Conservation (phyloP, 2,329 filamentous ascomycete species). For the Aspergillus sp. region DNA sequence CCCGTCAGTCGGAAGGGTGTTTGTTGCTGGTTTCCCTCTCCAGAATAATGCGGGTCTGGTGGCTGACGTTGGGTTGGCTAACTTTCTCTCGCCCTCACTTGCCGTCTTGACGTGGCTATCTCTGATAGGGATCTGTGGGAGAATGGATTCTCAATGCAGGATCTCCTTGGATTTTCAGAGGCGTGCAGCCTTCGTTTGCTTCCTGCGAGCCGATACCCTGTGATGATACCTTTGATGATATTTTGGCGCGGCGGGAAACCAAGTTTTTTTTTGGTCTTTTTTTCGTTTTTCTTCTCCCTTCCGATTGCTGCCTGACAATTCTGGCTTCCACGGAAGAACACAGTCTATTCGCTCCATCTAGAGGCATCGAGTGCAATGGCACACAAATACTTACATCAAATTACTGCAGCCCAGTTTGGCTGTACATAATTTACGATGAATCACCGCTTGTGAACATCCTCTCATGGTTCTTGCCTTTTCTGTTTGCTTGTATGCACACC, state of each 20-base stretch:
- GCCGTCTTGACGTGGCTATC: slow-evolving; percentile 5
- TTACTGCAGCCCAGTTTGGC: no score
- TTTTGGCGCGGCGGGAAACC: slow-evolving; percentile 4
- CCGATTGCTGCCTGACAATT: slow-evolving; percentile 1
- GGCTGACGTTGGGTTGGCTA: slow-evolving; percentile 3
- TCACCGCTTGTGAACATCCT: no score
- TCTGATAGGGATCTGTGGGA: slow-evolving; percentile 1
- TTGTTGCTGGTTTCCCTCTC: slow-evolving; percentile 2
- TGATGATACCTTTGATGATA: slow-evolving; percentile 3
- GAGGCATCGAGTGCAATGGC: not conserved
- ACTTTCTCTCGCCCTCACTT: not conserved
- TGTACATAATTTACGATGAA: no score
- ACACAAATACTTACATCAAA: not conserved
- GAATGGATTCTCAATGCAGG: not conserved
- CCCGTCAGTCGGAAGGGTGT: not conserved
- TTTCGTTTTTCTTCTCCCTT: not conserved
- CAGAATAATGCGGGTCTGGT: not conserved
- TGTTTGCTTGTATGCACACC: not conserved
- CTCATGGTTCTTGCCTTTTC: not conserved
- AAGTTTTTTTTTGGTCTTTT: slow-evolving; percentile 5
- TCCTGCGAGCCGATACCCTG: not conserved
- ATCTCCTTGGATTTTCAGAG: not conserved
- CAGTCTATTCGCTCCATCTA: not conserved
- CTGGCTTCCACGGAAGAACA: not conserved
- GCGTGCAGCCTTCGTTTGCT: not conserved